Evolutionary conservation across 495 filamentous ascomycete genomes (phyloP).

Genomic region (Penicillium simplicissimum): DNA sequence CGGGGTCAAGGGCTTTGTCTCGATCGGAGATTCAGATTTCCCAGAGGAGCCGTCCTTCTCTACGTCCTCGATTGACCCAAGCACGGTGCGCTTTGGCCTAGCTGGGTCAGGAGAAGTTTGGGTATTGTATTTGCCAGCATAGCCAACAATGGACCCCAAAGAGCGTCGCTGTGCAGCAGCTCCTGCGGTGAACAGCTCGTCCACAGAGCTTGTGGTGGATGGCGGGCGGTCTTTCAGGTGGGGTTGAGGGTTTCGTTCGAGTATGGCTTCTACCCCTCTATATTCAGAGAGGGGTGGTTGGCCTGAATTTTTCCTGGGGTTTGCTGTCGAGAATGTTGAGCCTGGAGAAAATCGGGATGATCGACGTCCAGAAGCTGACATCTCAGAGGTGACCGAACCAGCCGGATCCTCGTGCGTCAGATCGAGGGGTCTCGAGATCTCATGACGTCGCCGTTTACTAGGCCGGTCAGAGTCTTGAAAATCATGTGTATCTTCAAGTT

Average conservation of each 20-base stretch:
- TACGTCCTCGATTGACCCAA: slow-evolving; percentile 23
- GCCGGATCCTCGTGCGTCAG: slow-evolving; percentile 19
- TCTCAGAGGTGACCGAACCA: slow-evolving; percentile 1
- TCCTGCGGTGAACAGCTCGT: slow-evolving; percentile 30
- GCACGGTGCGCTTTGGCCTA: neutral
- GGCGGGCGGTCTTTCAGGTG: slow-evolving; percentile 7
- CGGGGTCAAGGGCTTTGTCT: neutral
- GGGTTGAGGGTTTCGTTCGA: slow-evolving; percentile 5
- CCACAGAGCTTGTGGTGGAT: slow-evolving; percentile 13
- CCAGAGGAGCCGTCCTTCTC: neutral
- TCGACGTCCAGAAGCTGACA: slow-evolving; percentile 9
- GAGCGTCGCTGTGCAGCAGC: slow-evolving; percentile 35
- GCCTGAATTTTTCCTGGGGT: slow-evolving; percentile 12
- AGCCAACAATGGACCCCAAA: neutral
- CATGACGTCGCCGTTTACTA: slow-evolving; percentile 36
- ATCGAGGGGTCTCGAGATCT: slow-evolving; percentile 10
- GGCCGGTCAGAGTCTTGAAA: slow-evolving; percentile 28
- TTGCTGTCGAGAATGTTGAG: slow-evolving; percentile 23
- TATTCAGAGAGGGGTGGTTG: slow-evolving; percentile 18
- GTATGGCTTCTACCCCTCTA: slow-evolving; percentile 23
- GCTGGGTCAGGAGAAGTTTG: neutral
- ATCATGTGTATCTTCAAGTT: slow-evolving; percentile 13
- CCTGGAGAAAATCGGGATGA: slow-evolving; percentile 20
- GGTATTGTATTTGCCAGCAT: neutral
- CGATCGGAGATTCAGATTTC: neutral